Conservation (phyloP, 768 basidiomycete genomes). For the Calocera cornea region DNA sequence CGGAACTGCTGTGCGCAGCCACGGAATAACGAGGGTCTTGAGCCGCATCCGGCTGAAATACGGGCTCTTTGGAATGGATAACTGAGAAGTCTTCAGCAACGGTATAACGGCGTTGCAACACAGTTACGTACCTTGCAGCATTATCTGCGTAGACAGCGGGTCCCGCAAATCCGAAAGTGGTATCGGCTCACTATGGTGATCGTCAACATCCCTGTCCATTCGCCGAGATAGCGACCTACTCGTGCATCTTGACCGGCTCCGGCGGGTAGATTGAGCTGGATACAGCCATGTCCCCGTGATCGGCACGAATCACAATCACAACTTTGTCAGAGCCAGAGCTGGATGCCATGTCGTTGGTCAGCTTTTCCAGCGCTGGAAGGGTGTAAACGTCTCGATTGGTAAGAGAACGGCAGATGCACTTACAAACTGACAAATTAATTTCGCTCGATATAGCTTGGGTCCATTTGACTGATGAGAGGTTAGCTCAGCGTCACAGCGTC, state of each 20-base stretch:
- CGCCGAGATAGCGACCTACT: constrained; percentile 31
- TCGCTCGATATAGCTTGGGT: constrained; percentile 55
- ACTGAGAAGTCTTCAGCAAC: neutral
- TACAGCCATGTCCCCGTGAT: constrained; percentile 57
- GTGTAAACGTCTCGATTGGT: constrained; percentile 5
- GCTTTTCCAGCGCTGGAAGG: constrained; percentile 41
- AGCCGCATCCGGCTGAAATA: constrained; percentile 47
- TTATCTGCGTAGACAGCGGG: neutral
- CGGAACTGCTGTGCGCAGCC: constrained; percentile 39
- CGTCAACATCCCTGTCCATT: constrained; percentile 2
- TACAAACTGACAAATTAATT: constrained; percentile 53
- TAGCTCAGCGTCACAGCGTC: neutral
- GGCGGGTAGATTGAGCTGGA: constrained; percentile 52
- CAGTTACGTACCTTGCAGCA: neutral
- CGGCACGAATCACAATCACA: constrained; percentile 53
- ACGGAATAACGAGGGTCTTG: constrained; percentile 57
- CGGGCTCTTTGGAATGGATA: constrained; percentile 37
- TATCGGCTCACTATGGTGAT: neutral
- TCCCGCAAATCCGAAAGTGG: neutral
- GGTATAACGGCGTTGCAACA: neutral
- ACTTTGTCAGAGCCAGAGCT: constrained; percentile 54
- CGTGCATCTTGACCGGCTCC: constrained; percentile 50
- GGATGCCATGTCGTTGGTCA: constrained; percentile 38
- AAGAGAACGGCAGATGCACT: constrained; percentile 4
- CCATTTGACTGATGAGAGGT: neutral